Percentiles rank a stretch among this genome's conserved stretches.
These are phyloP conservation scores for Hevea brasiliensis DNA, from an alignment of 345 rosid genomes.

Conservation along the genomic window DNA sequence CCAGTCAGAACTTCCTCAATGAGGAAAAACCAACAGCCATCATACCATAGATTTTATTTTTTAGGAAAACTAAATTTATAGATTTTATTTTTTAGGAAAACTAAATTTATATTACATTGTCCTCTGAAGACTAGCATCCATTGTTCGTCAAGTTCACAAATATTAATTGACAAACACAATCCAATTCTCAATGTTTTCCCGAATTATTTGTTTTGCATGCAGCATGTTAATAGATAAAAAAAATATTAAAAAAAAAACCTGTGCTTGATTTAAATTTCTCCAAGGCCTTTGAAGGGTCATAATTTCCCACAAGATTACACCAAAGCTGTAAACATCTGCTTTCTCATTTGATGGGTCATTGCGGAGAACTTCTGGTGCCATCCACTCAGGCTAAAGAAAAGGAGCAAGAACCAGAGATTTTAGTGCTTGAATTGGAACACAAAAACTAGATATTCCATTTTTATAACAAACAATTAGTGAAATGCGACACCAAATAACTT, in stretches of 20 bases:
- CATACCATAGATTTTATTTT: background rate
- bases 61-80: background rate
- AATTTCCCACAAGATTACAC: constrained; percentile 34
- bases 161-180: background rate
- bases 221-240: constrained; percentile 17
- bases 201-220: background rate
- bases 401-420: constrained; percentile 1
- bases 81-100: background rate
- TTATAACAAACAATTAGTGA: background rate
- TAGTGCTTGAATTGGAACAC: too few species aligned
- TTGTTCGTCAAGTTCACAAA: constrained; percentile 4
- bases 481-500: background rate
- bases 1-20: background rate
- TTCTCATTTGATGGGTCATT: constrained; percentile 29
- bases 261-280: constrained; percentile 26
- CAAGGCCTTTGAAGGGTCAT: constrained; percentile 29
- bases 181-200: background rate
- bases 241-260: too few species aligned
- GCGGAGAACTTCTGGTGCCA: constrained; percentile 36
- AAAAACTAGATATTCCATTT: background rate
- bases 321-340: constrained; percentile 36
- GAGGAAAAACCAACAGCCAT: background rate
- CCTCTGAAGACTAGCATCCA: constrained; percentile 1
- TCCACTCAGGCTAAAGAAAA: constrained; percentile 32
- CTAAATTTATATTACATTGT: background rate